Conservation (phyloP, 345 rosid species). For the Eucalyptus microcorys region DNA sequence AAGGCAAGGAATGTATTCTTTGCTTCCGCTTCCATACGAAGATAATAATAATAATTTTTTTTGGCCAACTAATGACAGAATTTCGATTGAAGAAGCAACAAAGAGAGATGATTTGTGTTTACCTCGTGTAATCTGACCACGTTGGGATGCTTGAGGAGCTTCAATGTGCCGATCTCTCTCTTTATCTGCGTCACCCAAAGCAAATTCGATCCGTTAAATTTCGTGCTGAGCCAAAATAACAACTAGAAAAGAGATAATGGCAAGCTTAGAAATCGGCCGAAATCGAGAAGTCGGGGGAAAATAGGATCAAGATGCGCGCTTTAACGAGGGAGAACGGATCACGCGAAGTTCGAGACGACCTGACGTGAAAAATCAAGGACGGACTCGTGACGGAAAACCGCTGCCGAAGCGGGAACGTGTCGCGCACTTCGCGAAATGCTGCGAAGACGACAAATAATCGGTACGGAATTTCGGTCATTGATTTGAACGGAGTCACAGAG, state of each 20-base stretch:
- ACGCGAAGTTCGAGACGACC: neutral
- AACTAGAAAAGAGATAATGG: neutral
- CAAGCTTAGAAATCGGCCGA: neutral
- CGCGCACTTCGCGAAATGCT: neutral
- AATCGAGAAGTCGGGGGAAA: neutral
- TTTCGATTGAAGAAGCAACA: neutral
- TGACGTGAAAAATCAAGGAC: neutral
- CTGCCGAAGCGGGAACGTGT: neutral
- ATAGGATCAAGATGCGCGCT: neutral
- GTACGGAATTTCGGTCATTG: neutral
- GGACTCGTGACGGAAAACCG: neutral
- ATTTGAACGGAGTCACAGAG: neutral
- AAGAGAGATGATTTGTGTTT: neutral
- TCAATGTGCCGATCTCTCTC: slow-evolving; percentile 80
- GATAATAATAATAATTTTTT: neutral
- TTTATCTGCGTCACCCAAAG: slow-evolving; percentile 41
- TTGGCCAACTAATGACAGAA: neutral
- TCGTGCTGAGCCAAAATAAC: neutral
- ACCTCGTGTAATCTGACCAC: slow-evolving; percentile 88
- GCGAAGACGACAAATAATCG: neutral
- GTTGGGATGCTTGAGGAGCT: slow-evolving; percentile 84
- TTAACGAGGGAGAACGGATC: neutral
- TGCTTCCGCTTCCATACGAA: neutral
- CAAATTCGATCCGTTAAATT: neutral
- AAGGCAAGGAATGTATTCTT: neutral